These are phyloP conservation scores for Talinum fruticosum DNA, from an alignment of 148 eudicot genomes.

Conservation along the genomic window DNA sequence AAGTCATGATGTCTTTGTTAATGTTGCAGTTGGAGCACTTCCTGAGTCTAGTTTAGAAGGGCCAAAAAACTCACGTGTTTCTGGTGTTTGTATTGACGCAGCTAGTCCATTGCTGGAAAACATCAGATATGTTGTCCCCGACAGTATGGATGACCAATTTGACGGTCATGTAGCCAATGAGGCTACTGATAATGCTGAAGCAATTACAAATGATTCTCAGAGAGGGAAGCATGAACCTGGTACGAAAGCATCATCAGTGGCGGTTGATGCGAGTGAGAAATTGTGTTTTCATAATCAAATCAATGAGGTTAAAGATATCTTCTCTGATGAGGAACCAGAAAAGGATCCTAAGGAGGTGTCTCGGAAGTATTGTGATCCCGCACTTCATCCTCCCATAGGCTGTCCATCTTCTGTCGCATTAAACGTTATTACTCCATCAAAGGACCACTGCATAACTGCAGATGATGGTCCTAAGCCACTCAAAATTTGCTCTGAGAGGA, in stretches of 20 bases:
- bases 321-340: constrained; percentile 15
- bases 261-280: constrained; percentile 19
- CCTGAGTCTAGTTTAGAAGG: constrained; percentile 31
- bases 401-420: constrained; percentile 13
- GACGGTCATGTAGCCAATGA: constrained; percentile 15
- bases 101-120: constrained; percentile 30
- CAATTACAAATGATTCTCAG: constrained; percentile 24
- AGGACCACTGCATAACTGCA: constrained; percentile 17
- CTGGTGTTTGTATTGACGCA: constrained; percentile 24
- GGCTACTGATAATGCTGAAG: constrained; percentile 30
- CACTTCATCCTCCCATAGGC: constrained; percentile 28
- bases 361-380: constrained; percentile 23
- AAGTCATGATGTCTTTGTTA: neutral
- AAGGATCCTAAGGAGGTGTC: constrained; percentile 15
- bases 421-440: constrained; percentile 12
- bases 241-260: constrained; percentile 11
- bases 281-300: constrained; percentile 23
- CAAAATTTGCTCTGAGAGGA: constrained; percentile 26
- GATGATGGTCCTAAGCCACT: constrained; percentile 17
- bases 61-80: constrained; percentile 20
- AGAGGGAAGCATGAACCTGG: constrained; percentile 20
- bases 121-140: constrained; percentile 44
- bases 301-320: constrained; percentile 12
- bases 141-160: constrained; percentile 49
- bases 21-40: constrained; percentile 38